These are phyloP conservation scores for Silene latifolia DNA, from an alignment of 148 eudicot genomes.

Conservation along the genomic window DNA sequence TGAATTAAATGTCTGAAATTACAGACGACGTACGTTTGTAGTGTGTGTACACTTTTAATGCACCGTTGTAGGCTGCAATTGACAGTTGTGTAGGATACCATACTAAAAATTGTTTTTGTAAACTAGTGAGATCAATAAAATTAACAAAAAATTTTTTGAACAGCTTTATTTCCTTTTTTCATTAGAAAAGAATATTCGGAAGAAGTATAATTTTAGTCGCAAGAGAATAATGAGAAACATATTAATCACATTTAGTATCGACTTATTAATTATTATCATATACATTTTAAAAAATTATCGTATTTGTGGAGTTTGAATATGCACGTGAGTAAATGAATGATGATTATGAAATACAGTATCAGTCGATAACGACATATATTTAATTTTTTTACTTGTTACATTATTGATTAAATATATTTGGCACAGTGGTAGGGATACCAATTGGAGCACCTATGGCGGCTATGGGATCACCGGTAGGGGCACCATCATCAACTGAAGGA, in stretches of 20 bases:
- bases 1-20: too few relatives aligned
- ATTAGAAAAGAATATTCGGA: too few relatives aligned
- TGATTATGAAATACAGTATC: background rate
- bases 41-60: too few relatives aligned
- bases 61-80: too few relatives aligned
- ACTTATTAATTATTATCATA: too few relatives aligned
- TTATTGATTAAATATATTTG: background rate
- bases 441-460: conserved; percentile 11
- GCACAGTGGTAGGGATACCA: conserved; percentile 3
- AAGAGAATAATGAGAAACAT: too few relatives aligned
- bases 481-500: conserved; percentile 26
- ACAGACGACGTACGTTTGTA: background rate
- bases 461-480: conserved; percentile 23
- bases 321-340: background rate
- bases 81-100: too few relatives aligned
- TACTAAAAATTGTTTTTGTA: too few relatives aligned
- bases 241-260: background rate
- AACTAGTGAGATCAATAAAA: too few relatives aligned
- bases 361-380: background rate
- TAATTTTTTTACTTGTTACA: background rate
- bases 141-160: too few relatives aligned
- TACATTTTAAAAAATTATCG: background rate
- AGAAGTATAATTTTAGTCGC: background rate
- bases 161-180: background rate
- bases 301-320: background rate